Evolutionary conservation across 768 basidiomycete genomes (phyloP).

Genomic region (Lenzites betulinus): DNA sequence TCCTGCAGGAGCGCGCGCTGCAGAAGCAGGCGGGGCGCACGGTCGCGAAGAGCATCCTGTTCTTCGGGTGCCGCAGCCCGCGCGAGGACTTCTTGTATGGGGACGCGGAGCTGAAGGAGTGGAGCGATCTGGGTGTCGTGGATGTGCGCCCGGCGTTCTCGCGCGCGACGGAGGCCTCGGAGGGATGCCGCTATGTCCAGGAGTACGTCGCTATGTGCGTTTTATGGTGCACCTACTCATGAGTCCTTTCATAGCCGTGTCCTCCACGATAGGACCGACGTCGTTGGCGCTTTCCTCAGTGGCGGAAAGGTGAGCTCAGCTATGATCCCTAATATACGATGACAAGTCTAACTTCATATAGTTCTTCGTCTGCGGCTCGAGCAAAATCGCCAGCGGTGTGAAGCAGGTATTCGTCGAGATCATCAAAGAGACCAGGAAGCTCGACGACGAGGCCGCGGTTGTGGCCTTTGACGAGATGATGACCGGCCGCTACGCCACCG

Average conservation of each 20-base stretch:
- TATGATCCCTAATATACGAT: not conserved
- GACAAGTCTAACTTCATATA: constrained; percentile 4
- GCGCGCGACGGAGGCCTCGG: constrained; percentile 16
- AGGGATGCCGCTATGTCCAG: constrained; percentile 24
- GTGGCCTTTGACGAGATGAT: constrained; percentile 34
- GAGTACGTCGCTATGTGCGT: constrained; percentile 13
- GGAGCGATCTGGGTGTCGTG: constrained; percentile 42
- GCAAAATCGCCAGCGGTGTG: constrained; percentile 38
- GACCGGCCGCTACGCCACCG: constrained; percentile 43
- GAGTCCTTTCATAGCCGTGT: constrained; percentile 37
- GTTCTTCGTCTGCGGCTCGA: constrained; percentile 44
- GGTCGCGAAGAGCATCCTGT: constrained; percentile 42
- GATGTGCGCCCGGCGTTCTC: constrained; percentile 46
- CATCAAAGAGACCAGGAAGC: constrained; percentile 26
- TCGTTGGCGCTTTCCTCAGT: constrained; percentile 32
- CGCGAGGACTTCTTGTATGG: constrained; percentile 44
- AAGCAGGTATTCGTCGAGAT: constrained; percentile 39
- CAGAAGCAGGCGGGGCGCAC: constrained; percentile 45
- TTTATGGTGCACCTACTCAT: not conserved
- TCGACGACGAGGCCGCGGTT: constrained; percentile 24
- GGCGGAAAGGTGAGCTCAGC: constrained; percentile 35
- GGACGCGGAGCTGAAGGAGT: constrained; percentile 40
- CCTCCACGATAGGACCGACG: constrained; percentile 39
- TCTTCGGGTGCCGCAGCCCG: constrained; percentile 47
- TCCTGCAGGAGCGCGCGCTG: constrained; percentile 50